Evolutionary conservation across 2,329 filamentous ascomycete species (phyloP), one percentile per base, ranked within the genome.

Genomic region (Capronia americana): DNA sequence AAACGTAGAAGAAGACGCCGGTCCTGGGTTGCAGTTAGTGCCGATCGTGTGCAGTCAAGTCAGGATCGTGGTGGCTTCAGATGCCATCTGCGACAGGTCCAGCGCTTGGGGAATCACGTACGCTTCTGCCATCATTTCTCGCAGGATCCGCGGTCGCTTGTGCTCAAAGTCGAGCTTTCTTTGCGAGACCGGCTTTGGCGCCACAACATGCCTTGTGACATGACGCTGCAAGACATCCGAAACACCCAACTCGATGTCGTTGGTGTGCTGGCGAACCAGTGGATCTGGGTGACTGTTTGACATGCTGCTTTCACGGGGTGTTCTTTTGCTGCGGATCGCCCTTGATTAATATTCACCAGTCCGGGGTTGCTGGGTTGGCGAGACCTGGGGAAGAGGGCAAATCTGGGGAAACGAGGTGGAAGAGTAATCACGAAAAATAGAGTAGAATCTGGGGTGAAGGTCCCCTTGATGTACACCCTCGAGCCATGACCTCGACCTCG

Each of bases 1-100:
- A 80, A 75, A 83, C 83, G 72, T 84, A 86, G 73, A 85, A 84
- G 78, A 87, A 87, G 3, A 86, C 84, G 2, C 85, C 85, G 0
- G 83, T 83, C 3, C 58, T 61, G 24, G 7, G 11, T 11, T 38
- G 4, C 23, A 11, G 46, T 61, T 38, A 61, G 58, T 20, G 34
- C 24, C 30, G 44, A 23, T 8, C 26, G 6, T 50, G 8, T 44
- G 17, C 14, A 44, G n/a, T 20, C 6, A 17, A n/a, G 17, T n/a
- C 20, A 17, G 8, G 38, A 44, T 44, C 14, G 17, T n/a, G 17
- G 38, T n/a, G 38, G 38, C 1, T 8, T 17, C 4, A 44, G 14
- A 6, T 44, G 38, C 3, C 38, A n/a, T n/a, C 38, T n/a, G 38
- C 38, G 14, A 44, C 17, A 7, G 17, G 38, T n/a, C 17, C 14